phyloP scores from a whole-genome alignment of 345 rosid genomes.

The Syzygium aqueum region DNA sequence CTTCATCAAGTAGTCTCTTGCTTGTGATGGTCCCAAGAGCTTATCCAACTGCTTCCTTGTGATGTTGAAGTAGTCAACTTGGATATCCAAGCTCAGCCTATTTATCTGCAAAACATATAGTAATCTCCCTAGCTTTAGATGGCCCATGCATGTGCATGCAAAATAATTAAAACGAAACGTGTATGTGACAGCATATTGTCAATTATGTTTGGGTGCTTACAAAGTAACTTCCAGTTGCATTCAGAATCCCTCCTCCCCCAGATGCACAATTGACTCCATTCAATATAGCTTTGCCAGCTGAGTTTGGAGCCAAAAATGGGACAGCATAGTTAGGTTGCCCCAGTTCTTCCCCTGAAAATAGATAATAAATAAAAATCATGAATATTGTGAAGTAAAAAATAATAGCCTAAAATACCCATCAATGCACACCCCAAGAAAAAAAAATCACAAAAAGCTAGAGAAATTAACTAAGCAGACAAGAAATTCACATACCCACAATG shows the following conservation, averaged over 20 bases:
- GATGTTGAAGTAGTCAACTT: slow-evolving; percentile 58
- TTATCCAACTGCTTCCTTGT: slow-evolving; percentile 66
- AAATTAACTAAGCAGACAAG: neutral
- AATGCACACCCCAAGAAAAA: neutral
- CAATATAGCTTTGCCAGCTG: slow-evolving; percentile 62
- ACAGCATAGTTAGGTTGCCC: slow-evolving; percentile 61
- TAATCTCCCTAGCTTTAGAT: neutral
- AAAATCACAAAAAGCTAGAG: neutral
- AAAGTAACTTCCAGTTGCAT: slow-evolving; percentile 89
- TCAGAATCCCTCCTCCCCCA: slow-evolving; percentile 90
- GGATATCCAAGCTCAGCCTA: slow-evolving; percentile 81
- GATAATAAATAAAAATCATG: neutral
- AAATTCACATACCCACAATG: slow-evolving; percentile 39
- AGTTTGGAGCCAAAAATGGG: slow-evolving; percentile 72
- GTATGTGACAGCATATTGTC: neutral
- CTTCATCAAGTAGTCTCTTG: slow-evolving; percentile 43
- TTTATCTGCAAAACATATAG: slow-evolving; percentile 42
- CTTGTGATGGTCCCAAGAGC: slow-evolving; percentile 58
- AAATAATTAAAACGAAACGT: neutral
- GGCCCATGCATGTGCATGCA: neutral
- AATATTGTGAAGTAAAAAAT: neutral
- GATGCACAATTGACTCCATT: slow-evolving; percentile 86
- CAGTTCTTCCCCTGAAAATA: slow-evolving; percentile 55
- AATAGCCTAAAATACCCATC: neutral
- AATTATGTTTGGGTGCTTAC: slow-evolving; percentile 18